A percentile compares a stretch with the other conserved stretches of the same genome.
These are phyloP conservation scores for Penicillium cinerascens DNA, from an alignment of 495 filamentous ascomycete genomes.

Conservation along the genomic window DNA sequence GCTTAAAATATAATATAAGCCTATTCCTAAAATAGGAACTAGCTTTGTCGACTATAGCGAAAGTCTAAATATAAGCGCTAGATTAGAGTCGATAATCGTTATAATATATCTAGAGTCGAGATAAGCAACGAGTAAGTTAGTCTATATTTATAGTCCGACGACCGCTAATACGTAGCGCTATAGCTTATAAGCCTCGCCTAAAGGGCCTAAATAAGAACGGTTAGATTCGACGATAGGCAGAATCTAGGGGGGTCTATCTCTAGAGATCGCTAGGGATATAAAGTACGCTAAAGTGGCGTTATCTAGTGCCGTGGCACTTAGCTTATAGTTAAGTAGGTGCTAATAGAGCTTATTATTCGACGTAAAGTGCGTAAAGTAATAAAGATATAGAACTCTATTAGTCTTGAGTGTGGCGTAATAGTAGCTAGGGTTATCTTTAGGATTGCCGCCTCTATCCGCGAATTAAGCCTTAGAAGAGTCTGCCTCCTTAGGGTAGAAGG, in stretches of 20 bases:
- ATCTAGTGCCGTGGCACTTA: background rate
- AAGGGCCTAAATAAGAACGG: background rate
- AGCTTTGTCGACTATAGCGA: background rate
- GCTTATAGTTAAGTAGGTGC: background rate
- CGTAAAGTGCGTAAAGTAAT: background rate
- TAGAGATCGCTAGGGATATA: too few species aligned
- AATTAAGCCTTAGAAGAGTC: too few species aligned
- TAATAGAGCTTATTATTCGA: background rate
- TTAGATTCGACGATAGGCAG: background rate
- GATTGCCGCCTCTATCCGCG: background rate
- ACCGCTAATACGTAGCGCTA: background rate
- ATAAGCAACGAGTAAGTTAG: background rate
- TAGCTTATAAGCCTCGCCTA: background rate
- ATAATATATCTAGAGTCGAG: background rate
- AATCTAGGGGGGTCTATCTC: too few species aligned
- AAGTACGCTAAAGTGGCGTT: background rate
- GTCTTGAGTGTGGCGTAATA: background rate
- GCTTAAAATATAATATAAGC: background rate
- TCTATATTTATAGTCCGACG: background rate
- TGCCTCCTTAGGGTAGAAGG: too few species aligned
- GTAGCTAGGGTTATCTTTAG: background rate
- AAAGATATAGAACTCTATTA: background rate
- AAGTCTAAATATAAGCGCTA: background rate
- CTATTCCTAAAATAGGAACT: background rate
- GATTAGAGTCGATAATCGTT: background rate